Evolutionary conservation across 345 rosid species (phyloP), one percentile per base, ranked within the genome.

Genomic region (Acer negundo): DNA sequence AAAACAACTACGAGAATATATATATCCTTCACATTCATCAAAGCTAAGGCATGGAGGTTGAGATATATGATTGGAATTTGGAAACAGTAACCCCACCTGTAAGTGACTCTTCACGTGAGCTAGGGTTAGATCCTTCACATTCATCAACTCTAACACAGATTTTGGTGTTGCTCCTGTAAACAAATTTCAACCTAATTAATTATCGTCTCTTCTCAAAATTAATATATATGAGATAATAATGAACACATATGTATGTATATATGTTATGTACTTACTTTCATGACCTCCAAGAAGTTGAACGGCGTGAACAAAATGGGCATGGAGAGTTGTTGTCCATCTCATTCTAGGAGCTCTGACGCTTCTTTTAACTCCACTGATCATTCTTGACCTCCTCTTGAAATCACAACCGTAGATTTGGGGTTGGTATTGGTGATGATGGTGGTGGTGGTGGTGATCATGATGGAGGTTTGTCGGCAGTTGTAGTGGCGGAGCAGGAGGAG

Each of bases 51-150:
- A 28, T 28, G 31, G 31, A 28, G 31, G 4, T 35, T 4, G 38
- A 35, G 38, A 4, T 35, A 35, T 35, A 35, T 35, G 0, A 35
- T 35, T 49, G 75, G 40, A 73, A 81, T 81, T 74, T 80, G 66
- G 19, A 67, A 20, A 49, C 58, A 56, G 82, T 67, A 49, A 79
- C 69, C 73, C 77, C 80, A 96, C 99, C 99, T 96, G 99, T 87
- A 96, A 92, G 80, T 96, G 99, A 88, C 98, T 94, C 92, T 96
- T 96, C 88, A 96, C 99, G 80, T 96, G 99, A 80, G 99, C 99
- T 88, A 96, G 89, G 89, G 98, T 96, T 87, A 96, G 90, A 94
- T 96, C 99, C 79, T 94, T 96, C 79, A 94, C 99, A 86, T 96
- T 96, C 99, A 96, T 96, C 86, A 96, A 78, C 92, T 96, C 98